Conservation (phyloP, 805 yeast species). For the Clavispora santaluciae region DNA sequence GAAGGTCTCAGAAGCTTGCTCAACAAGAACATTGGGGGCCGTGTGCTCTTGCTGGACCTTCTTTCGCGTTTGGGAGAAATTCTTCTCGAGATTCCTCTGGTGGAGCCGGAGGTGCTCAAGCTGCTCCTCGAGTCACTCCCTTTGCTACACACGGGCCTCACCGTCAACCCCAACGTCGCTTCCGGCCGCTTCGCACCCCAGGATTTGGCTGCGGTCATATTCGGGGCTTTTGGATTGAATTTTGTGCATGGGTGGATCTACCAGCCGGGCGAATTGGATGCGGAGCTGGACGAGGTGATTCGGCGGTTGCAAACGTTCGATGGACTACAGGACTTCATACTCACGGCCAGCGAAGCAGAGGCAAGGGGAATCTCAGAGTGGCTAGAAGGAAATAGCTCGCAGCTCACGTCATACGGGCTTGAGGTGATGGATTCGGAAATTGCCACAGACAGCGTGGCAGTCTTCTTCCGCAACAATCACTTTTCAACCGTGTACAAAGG, state of each 20-base stretch:
- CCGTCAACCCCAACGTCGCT: slow-evolving; percentile 62
- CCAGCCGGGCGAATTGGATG: slow-evolving; percentile 22
- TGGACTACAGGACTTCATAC: slow-evolving; percentile 52
- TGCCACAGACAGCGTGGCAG: slow-evolving; percentile 50
- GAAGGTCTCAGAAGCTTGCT: slow-evolving; percentile 6
- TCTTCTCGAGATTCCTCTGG: slow-evolving; percentile 19
- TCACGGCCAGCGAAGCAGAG: slow-evolving; percentile 13
- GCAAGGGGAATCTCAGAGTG: slow-evolving; percentile 20
- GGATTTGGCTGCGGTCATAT: slow-evolving; percentile 51
- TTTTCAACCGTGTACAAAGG: slow-evolving; percentile 65
- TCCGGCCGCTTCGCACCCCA: slow-evolving; percentile 47
- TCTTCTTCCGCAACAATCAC: slow-evolving; percentile 88
- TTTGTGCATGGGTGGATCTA: slow-evolving; percentile 84
- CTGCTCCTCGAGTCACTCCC: slow-evolving; percentile 55
- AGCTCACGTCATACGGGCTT: slow-evolving; percentile 69
- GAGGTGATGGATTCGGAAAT: slow-evolving; percentile 40
- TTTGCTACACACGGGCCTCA: slow-evolving; percentile 61
- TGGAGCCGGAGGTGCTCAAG: slow-evolving; percentile 13
- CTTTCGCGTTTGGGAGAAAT: slow-evolving; percentile 48
- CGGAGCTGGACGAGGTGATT: slow-evolving; percentile 14
- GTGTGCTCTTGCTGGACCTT: slow-evolving; percentile 29
- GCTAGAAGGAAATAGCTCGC: slow-evolving; percentile 64
- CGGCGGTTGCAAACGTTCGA: slow-evolving; percentile 38
- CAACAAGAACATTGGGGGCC: slow-evolving; percentile 3
- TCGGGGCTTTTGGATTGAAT: slow-evolving; percentile 52